Conservation (phyloP, 2,329 filamentous ascomycete species). For the Clarireedia homoeocarpa region DNA sequence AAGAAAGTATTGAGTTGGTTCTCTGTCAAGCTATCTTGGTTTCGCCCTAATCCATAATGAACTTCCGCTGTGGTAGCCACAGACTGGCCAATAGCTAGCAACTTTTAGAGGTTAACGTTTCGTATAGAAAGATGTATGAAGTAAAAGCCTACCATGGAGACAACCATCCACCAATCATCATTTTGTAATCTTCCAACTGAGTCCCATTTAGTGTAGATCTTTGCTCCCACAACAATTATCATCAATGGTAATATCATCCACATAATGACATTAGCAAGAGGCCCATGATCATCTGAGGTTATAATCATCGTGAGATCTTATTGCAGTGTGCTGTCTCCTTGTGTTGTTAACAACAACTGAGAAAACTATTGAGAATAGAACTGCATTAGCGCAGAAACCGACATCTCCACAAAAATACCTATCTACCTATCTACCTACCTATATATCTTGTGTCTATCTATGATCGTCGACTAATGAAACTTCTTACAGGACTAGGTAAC, state of each 20-base stretch:
- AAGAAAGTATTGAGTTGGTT: neutral
- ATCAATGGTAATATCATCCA: constrained; percentile 7
- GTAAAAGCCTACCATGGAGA: neutral
- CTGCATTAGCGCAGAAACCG: no score
- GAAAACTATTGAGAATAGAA: no score
- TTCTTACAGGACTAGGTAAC: no score
- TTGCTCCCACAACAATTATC: neutral
- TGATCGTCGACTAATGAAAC: no score
- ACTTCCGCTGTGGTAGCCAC: neutral
- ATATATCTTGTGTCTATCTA: no score
- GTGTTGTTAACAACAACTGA: no score
- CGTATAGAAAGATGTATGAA: neutral
- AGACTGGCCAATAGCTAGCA: neutral
- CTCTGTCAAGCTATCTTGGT: neutral
- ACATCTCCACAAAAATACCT: no score
- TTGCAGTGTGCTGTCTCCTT: no score
- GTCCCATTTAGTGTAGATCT: constrained; percentile 3
- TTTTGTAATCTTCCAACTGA: neutral
- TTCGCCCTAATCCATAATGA: neutral
- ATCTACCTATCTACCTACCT: no score
- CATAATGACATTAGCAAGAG: constrained; percentile 2
- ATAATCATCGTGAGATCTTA: neutral
- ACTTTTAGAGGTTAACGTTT: neutral
- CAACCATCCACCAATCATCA: neutral
- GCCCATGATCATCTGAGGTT: constrained; percentile 2